These are phyloP conservation scores for Yamadazyma sp. DNA, from an alignment of 805 yeast genomes.

Conservation along the genomic window DNA sequence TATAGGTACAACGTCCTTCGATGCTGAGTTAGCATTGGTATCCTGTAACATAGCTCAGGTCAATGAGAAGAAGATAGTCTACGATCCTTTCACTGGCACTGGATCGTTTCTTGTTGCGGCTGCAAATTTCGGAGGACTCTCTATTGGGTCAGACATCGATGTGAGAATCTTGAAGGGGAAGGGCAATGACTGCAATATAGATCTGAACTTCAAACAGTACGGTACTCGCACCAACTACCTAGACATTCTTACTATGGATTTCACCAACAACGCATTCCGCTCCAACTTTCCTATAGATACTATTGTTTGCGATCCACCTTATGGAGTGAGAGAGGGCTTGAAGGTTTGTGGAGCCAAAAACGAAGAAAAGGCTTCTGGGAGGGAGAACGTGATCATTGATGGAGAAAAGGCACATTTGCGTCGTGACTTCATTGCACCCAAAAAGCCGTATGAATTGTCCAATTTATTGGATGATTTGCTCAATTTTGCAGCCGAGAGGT, in stretches of 20 bases:
- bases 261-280: constrained; percentile 85
- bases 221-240: constrained; percentile 54
- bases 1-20: constrained; percentile 96
- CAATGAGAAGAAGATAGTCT: constrained; percentile 60
- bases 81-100: constrained; percentile 96
- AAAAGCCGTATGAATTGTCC: constrained; percentile 83
- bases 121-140: constrained; percentile 75
- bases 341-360: constrained; percentile 84
- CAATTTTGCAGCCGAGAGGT: constrained; percentile 65
- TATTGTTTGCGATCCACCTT: constrained; percentile 95
- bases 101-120: constrained; percentile 93
- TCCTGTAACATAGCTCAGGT: constrained; percentile 87
- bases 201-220: constrained; percentile 75
- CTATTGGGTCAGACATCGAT: constrained; percentile 90
- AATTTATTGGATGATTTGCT: constrained; percentile 75
- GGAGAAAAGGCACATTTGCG: constrained; percentile 77
- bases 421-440: constrained; percentile 87
- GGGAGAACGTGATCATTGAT: constrained; percentile 71
- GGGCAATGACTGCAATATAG: constrained; percentile 49
- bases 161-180: constrained; percentile 76
- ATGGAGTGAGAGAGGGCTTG: constrained; percentile 94
- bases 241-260: constrained; percentile 89
- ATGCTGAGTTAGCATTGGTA: constrained; percentile 85
- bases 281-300: constrained; percentile 62
- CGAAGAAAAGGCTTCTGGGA: constrained; percentile 66